Evolutionary conservation across 306 rosid genomes (phyloP).

Genomic region (Hippophae rhamnoides): DNA sequence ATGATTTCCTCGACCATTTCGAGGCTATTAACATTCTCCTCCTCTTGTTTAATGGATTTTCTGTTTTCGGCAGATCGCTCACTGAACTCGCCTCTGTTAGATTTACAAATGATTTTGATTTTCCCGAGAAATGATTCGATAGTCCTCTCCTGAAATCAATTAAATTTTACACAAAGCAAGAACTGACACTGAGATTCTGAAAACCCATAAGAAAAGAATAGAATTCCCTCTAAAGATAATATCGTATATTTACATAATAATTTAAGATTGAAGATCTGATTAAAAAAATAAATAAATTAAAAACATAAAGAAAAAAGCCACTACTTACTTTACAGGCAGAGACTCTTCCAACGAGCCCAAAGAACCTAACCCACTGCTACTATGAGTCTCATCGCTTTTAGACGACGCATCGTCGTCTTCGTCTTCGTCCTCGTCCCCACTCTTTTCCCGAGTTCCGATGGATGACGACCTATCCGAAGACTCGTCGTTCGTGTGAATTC

Average conservation of each 20-base stretch:
- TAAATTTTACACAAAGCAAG: not conserved
- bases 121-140: constrained; percentile 70
- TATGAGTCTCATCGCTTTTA: constrained; percentile 9
- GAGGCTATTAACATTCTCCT: constrained; percentile 65
- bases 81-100: constrained; percentile 41
- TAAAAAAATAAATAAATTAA: too few species aligned
- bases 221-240: too few species aligned
- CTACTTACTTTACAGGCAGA: constrained; percentile 78
- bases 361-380: constrained; percentile 35
- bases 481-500: constrained; percentile 27
- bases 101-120: constrained; percentile 75
- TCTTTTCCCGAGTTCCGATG: constrained; percentile 69
- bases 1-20: constrained; percentile 50
- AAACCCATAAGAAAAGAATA: too few species aligned
- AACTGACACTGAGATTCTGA: not conserved
- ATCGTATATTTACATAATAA: too few species aligned
- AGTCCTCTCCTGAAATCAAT: constrained; percentile 61
- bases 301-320: not conserved
- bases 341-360: constrained; percentile 59
- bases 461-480: constrained; percentile 60
- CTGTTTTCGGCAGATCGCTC: constrained; percentile 56
- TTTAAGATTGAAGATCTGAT: too few species aligned
- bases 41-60: constrained; percentile 77
- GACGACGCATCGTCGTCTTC: constrained; percentile 30
- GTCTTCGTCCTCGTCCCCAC: constrained; percentile 32